Base-by-base conservation (phyloP, 768 basidiomycete species). In the Lactarius sp. region DNA sequence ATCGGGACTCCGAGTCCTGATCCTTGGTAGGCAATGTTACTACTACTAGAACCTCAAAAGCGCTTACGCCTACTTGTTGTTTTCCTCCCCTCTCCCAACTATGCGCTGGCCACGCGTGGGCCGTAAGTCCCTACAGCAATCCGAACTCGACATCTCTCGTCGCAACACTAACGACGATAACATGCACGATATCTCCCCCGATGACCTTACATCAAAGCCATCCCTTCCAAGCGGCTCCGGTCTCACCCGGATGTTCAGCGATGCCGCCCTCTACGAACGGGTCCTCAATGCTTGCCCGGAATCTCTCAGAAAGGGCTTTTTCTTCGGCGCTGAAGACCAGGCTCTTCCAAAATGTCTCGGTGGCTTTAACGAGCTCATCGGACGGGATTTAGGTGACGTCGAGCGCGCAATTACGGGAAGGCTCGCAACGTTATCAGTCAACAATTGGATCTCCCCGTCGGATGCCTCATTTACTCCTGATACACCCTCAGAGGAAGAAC, bases 361-460 rank as follows among this genome's bases (percentile, higher is more conserved):
- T 20, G 74, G 76, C 27, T 79, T 81, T 62, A 75, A 73, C 6
- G 70, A 77, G 20, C 77, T 82, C n/a, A 74, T 82, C 14, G 77
- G 71, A n/a, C 70, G 72, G 16, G 77, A 81, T 61, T 75, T 82
- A 16, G 74, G 67, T 55, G 60, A 70, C 0, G 69, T 54, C 16
- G 79, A 80, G 66, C 70, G 73, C 13, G 75, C 73, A 3, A 62
- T 75, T 8, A 71, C 75, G 9, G 70, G 70, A 42, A 74, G 73
- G 14, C 73, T 78, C 14, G 77, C 77, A 6, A 76, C 76, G 56
- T 69, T 82, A n/a, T 68, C 72, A 20, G 79, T 74, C 14, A 72
- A 73, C 56, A 70, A 74, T 7, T 78, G 75, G 76, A 68, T 67
- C 9, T 57, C 72, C 13, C n/a, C 46, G 12, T 56, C 39, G 37